Evolutionary conservation across 1,139 yeast genomes (phyloP).

Genomic region (Kurtzmaniella quercitrusa): DNA sequence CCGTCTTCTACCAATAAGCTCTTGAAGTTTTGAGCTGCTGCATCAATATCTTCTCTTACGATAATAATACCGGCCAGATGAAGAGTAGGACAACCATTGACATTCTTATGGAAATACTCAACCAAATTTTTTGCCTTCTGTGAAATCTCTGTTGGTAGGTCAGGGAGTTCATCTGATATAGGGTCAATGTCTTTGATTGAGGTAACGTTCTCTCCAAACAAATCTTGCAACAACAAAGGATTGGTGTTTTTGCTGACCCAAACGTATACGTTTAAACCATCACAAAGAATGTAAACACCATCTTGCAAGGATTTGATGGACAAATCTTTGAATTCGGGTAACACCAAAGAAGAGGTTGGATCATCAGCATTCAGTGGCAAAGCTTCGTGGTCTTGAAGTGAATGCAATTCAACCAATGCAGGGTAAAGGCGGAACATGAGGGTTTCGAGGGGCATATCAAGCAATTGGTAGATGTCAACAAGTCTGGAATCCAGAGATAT

Average conservation of each 20-base stretch:
- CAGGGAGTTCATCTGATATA: constrained; percentile 63
- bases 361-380: constrained; percentile 21
- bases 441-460: constrained; percentile 53
- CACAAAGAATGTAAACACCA: constrained; percentile 75
- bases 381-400: constrained; percentile 54
- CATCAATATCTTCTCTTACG: constrained; percentile 65
- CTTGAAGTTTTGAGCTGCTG: constrained; percentile 52
- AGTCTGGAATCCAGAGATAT: constrained; percentile 55
- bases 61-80: constrained; percentile 50
- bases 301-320: constrained; percentile 50
- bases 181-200: constrained; percentile 43
- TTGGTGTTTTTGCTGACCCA: constrained; percentile 75
- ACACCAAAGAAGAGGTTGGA: constrained; percentile 45
- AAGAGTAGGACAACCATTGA: constrained; percentile 26
- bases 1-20: constrained; percentile 72
- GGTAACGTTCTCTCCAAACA: constrained; percentile 58
- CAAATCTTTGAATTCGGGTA: constrained; percentile 48
- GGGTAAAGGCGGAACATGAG: constrained; percentile 75
- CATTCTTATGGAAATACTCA: constrained; percentile 40
- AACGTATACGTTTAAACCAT: constrained; percentile 58
- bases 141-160: constrained; percentile 64
- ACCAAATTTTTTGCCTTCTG: constrained; percentile 63
- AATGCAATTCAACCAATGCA: constrained; percentile 70
- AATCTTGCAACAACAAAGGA: constrained; percentile 62
- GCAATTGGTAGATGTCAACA: constrained; percentile 51